These are phyloP conservation scores for Trifolium fragiferum DNA, from an alignment of 306 rosid genomes.

Conservation along the genomic window DNA sequence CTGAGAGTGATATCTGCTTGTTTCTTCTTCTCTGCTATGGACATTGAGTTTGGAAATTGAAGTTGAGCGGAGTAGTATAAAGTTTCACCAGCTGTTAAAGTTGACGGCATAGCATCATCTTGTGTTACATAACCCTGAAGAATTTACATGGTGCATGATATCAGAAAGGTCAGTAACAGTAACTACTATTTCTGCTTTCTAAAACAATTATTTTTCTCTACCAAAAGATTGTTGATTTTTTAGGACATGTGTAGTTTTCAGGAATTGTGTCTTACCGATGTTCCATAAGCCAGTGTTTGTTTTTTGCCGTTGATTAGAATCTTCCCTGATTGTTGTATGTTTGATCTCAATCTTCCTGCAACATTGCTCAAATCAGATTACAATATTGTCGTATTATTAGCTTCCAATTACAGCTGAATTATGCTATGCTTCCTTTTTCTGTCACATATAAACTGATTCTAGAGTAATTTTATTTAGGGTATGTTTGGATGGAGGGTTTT, in stretches of 20 bases:
- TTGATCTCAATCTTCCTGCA: slow-evolving; percentile 60
- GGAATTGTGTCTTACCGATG: slow-evolving; percentile 51
- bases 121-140: slow-evolving; percentile 48
- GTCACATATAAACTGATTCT: slow-evolving; percentile 3
- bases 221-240: neutral
- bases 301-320: slow-evolving; percentile 63
- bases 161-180: neutral
- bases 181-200: neutral
- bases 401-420: neutral
- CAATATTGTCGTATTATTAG: neutral
- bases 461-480: too few species aligned
- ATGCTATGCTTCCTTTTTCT: neutral
- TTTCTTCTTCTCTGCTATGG: slow-evolving; percentile 62
- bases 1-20: slow-evolving; percentile 61
- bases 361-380: slow-evolving; percentile 12
- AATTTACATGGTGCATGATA: slow-evolving; percentile 16
- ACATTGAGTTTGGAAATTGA: slow-evolving; percentile 67
- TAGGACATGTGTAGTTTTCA: neutral
- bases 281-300: slow-evolving; percentile 66
- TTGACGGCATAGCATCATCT: slow-evolving; percentile 35
- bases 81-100: slow-evolving; percentile 55
- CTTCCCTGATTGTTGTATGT: slow-evolving; percentile 52
- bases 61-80: slow-evolving; percentile 70
- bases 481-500: too few species aligned
- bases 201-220: neutral